phyloP scores from a whole-genome alignment of 2,329 filamentous ascomycete genomes.

The Boeremia exigua region DNA sequence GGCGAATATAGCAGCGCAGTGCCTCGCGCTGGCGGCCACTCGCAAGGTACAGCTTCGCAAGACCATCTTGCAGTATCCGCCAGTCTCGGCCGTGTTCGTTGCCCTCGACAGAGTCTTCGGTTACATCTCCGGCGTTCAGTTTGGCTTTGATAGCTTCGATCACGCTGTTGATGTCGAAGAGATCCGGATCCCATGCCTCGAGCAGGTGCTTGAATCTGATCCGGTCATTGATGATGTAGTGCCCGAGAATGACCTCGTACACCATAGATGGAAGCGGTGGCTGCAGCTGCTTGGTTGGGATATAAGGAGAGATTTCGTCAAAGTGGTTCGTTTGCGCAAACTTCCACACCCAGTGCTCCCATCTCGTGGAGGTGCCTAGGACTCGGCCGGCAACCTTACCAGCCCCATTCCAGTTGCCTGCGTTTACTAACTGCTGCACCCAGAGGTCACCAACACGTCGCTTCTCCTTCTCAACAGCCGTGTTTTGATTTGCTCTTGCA shows the following conservation, averaged over 20 bases:
- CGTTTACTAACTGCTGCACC: constrained; percentile 82
- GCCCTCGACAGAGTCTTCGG: constrained; percentile 76
- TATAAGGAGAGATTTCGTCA: constrained; percentile 85
- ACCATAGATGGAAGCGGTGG: constrained; percentile 81
- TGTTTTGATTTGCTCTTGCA: constrained; percentile 62
- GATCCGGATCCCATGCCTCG: constrained; percentile 80
- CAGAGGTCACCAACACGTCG: constrained; percentile 89
- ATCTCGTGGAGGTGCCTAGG: constrained; percentile 76
- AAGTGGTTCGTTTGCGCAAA: constrained; percentile 87
- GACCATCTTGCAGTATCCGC: constrained; percentile 83
- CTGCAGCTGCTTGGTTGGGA: constrained; percentile 77
- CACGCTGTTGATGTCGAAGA: constrained; percentile 81
- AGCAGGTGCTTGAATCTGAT: constrained; percentile 77
- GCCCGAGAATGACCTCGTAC: constrained; percentile 86
- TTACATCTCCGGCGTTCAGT: constrained; percentile 75
- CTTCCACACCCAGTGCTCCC: constrained; percentile 95
- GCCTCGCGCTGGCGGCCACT: constrained; percentile 83
- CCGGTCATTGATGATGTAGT: constrained; percentile 84
- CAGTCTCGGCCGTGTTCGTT: constrained; percentile 79
- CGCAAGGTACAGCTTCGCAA: constrained; percentile 84
- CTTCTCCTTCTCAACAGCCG: constrained; percentile 83
- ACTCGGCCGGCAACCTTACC: constrained; percentile 84
- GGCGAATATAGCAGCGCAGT: constrained; percentile 82
- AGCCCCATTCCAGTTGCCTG: constrained; percentile 76
- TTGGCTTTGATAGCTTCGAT: constrained; percentile 82